Base-by-base conservation (phyloP, 2,329 filamentous ascomycete genomes). In the Lachnellula hyalina region DNA sequence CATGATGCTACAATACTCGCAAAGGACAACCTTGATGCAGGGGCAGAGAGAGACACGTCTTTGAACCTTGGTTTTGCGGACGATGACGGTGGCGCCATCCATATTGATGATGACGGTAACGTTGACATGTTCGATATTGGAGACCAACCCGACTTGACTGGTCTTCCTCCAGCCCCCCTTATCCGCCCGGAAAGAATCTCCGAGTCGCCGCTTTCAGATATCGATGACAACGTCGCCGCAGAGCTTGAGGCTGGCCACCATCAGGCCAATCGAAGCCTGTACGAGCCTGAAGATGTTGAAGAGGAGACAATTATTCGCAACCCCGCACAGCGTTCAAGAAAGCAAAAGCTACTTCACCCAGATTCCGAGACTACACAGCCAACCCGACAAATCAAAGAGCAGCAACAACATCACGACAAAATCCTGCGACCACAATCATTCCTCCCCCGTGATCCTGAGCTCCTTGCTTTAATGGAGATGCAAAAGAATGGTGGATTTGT, bases 401-500 rank as follows among this genome's bases (percentile, higher is more conserved):
- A 95, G 69, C 91, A 96, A 69, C 80, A 85, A 54, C 90, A 96
- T 69, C 87, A 89, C 61, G 87, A 90, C 46, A 90, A 87, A 65
- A 97, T 97, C 58, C 78, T 96, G 54, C 92, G 88, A 72, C 82
- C 87, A 1, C 84, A 89, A 6, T 84, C 85, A 0, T 96, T 95
- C 72, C 77, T 99, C 45, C 90, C 93, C 1, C 85, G 89, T 40
- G 91, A 99, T 63, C 90, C 92, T 1, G 84, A 93, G 52, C 78
- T 97, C 14, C 79, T 97, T 32, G 89, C 90, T 35, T 76, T 99
- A 21, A 87, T 96, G 77, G 90, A 92, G 64, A 87, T 96, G 81
- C 94, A 96, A 71, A 91, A 88, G 74, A 90, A 82, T 52, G 93
- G 94, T 52, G 89, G 85, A 40, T 97, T 99, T 65, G 89, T 96